Percentiles rank a stretch among this genome's conserved stretches.
Evolutionary conservation across 306 rosid species (phyloP).

Genomic region (Cajanus cajan): DNA sequence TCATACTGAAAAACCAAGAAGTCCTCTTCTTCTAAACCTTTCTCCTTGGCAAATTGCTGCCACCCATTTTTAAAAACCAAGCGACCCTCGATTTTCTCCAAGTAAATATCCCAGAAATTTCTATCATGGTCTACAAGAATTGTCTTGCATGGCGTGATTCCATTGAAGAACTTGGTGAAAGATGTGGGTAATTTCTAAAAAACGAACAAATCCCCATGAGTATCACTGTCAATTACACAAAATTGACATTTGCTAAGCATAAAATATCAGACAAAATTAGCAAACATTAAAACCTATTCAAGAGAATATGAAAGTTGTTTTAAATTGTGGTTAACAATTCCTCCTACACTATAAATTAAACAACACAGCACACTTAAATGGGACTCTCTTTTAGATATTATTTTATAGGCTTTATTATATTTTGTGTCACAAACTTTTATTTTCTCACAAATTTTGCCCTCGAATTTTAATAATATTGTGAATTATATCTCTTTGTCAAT

Average conservation of each 20-base stretch:
- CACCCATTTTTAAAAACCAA: slow-evolving; percentile 18
- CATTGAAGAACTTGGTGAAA: slow-evolving; percentile 15
- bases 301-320: background rate
- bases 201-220: background rate
- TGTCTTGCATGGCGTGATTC: background rate
- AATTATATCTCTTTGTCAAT: too few relatives aligned
- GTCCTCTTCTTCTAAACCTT: background rate
- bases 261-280: background rate
- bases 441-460: too few relatives aligned
- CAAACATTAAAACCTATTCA: background rate
- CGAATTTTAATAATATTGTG: too few relatives aligned
- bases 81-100: slow-evolving; percentile 3
- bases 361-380: too few relatives aligned
- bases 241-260: background rate
- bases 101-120: slow-evolving; percentile 2
- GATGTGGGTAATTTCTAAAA: slow-evolving; percentile 23
- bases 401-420: too few relatives aligned
- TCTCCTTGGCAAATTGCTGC: background rate
- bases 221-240: background rate
- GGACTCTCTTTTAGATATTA: too few relatives aligned
- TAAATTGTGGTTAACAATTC: background rate
- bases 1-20: slow-evolving; percentile 25
- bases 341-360: too few relatives aligned
- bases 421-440: too few relatives aligned
- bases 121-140: background rate